Conservation (phyloP, 225 moss, liverwort and hornwort species). For the Antitrichia curtipendula region DNA sequence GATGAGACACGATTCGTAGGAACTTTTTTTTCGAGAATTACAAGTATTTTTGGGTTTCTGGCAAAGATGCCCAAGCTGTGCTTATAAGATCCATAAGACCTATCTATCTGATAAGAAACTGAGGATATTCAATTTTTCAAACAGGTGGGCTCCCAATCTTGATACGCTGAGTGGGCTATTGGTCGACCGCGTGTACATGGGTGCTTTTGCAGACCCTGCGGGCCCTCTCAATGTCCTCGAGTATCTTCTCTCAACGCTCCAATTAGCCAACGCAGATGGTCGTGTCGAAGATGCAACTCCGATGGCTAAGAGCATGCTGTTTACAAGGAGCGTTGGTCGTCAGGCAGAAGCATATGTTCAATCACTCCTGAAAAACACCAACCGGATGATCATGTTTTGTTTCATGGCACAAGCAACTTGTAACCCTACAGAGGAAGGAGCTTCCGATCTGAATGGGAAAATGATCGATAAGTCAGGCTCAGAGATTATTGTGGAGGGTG, state of each 20-base stretch:
- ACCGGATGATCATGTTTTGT: conserved; percentile 80
- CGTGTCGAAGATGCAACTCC: conserved; percentile 67
- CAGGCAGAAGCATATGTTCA: conserved; percentile 73
- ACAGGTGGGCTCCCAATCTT: conserved; percentile 69
- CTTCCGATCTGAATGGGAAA: neutral
- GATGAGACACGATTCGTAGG: neutral
- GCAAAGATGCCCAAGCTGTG: neutral
- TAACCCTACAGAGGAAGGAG: neutral
- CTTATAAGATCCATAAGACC: neutral
- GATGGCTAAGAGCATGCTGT: conserved; percentile 47
- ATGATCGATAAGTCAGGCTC: neutral
- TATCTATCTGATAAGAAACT: neutral
- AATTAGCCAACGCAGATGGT: conserved; percentile 75
- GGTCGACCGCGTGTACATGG: conserved; percentile 82
- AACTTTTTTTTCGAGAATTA: neutral
- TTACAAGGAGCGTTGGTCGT: conserved; percentile 58
- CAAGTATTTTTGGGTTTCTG: neutral
- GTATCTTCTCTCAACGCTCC: conserved; percentile 74
- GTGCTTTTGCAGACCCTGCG: conserved; percentile 65
- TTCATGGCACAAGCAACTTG: conserved; percentile 28
- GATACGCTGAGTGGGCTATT: conserved; percentile 67
- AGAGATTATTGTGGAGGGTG: neutral
- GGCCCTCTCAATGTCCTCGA: conserved; percentile 71
- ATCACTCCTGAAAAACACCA: conserved; percentile 61
- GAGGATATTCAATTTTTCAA: neutral